Base-by-base conservation (phyloP, 208 protist species). In the Blechomonas ayalai region DNA sequence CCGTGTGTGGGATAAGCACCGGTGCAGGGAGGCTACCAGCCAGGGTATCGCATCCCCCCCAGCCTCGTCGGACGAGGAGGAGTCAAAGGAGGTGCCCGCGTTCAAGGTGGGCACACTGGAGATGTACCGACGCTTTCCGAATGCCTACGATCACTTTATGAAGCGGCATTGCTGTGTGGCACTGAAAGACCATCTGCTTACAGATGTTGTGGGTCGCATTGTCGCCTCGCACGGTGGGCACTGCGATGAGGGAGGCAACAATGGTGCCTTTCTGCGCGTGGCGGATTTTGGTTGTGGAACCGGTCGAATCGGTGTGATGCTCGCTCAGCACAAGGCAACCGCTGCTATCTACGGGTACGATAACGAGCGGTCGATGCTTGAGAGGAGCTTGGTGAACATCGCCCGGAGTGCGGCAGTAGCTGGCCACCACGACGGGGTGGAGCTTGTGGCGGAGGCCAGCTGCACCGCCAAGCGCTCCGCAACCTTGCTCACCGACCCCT, bases 241-340 rank as follows among this genome's bases (percentile, higher is more conserved):
- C 7, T 13, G 13, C 13, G 37, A 61, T 2, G 19, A 64, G 23
- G 2, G 31, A 26, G 23, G 34, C 43, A 28, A 36, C 41, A 22
- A n/a, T 23, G 20, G 12, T 32, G 10, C 33, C 12, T 33, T 32
- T 40, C 22, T 83, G 24, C 64, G 53, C 6, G 78, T 91, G 6
- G 67, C 62, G 4, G 83, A 92, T 45, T 67, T 92, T 41, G 83
- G 83, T 19, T 92, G 83, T 48, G 83, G 83, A 12, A 92, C 83
- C 0, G 83, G 83, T 2, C 74, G 83, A 12, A 78, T 92, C 16
- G 70, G 58, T 41, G 35, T 35, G 26, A 84, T 89, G 60, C 27
- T 82, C 3, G 54, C 31, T n/a, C 59, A 53, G 36, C 70, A 84
- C 47, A 40, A 47, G 3, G 53, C 75, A 2, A 72, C 89, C 22